A percentile compares a stretch with the other conserved stretches of the same genome.
Evolutionary conservation across 768 basidiomycete species (phyloP).

Genomic region (Lactifluus rugatus): DNA sequence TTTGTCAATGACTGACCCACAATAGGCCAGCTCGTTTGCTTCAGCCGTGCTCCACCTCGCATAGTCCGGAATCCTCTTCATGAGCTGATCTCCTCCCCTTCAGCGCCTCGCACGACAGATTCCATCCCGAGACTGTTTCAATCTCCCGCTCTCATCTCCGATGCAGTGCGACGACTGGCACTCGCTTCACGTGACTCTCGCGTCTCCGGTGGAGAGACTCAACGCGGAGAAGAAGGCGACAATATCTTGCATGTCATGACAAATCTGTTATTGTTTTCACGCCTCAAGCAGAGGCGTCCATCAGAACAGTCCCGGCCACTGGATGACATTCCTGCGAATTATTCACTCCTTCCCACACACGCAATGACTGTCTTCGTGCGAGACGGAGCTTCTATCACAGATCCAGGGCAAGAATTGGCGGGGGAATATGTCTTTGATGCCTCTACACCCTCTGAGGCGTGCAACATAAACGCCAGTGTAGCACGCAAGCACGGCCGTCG

Average conservation of each 20-base stretch:
- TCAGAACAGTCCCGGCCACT: conserved; percentile 32
- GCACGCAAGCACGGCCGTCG: conserved; percentile 8
- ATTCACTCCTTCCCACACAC: conserved; percentile 37
- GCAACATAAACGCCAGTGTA: conserved; percentile 15
- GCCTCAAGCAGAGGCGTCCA: conserved; percentile 39
- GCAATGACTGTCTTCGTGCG: conserved; percentile 24
- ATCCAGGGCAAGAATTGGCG: conserved; percentile 16
- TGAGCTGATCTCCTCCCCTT: conserved; percentile 39
- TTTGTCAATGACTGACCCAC: background rate
- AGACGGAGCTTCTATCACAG: conserved; percentile 13
- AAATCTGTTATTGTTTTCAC: conserved; percentile 55
- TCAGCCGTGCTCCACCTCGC: conserved; percentile 70
- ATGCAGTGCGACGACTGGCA: conserved; percentile 58
- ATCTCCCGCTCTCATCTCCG: conserved; percentile 60
- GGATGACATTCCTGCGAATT: conserved; percentile 47
- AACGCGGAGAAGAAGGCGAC: conserved; percentile 40
- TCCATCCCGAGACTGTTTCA: conserved; percentile 35
- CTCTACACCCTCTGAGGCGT: conserved; percentile 7
- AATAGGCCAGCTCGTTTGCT: conserved; percentile 76
- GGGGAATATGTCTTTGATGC: conserved; percentile 15
- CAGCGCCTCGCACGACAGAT: conserved; percentile 22
- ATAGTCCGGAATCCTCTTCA: conserved; percentile 52
- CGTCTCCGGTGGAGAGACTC: conserved; percentile 31
- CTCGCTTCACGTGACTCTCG: conserved; percentile 50
- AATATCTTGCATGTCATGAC: conserved; percentile 71